phyloP scores from a whole-genome alignment of 805 yeast genomes.

The Metschnikowia colocasiae region DNA sequence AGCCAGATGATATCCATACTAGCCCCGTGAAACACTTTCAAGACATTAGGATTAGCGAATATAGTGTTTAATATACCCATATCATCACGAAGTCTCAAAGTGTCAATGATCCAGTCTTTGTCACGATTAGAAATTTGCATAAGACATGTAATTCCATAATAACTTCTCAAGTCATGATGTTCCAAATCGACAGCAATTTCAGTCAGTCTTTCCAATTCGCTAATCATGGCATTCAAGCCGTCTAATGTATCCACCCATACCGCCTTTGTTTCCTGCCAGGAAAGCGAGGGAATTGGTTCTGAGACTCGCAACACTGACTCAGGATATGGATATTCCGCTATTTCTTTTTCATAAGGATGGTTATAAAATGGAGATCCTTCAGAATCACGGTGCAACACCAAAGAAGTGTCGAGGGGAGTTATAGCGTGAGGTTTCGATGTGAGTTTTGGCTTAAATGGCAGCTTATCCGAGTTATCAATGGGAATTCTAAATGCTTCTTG shows the following conservation, averaged over 20 bases:
- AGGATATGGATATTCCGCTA: conserved; percentile 67
- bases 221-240: conserved; percentile 51
- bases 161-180: conserved; percentile 90
- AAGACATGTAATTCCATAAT: conserved; percentile 83
- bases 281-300: conserved; percentile 49
- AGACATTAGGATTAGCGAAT: conserved; percentile 74
- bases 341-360: conserved; percentile 82
- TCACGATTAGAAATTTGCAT: conserved; percentile 87
- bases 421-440: conserved; percentile 69
- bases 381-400: conserved; percentile 14
- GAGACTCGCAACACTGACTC: conserved; percentile 38
- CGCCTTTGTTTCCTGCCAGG: conserved; percentile 65
- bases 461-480: conserved; percentile 63
- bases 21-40: conserved; percentile 95
- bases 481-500: conserved; percentile 55
- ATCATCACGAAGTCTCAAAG: conserved; percentile 73
- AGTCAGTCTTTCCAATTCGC: conserved; percentile 43
- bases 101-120: conserved; percentile 86
- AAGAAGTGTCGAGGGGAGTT: conserved; percentile 50
- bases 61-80: conserved; percentile 63
- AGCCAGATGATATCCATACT: conserved; percentile 96
- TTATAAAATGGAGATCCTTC: conserved; percentile 33
- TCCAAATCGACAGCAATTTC: conserved; percentile 93
- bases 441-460: conserved; percentile 77
- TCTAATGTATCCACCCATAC: conserved; percentile 67